phyloP scores from a whole-genome alignment of 1,284 basidiomycete genomes.

The Ceratobasidium sp. region DNA sequence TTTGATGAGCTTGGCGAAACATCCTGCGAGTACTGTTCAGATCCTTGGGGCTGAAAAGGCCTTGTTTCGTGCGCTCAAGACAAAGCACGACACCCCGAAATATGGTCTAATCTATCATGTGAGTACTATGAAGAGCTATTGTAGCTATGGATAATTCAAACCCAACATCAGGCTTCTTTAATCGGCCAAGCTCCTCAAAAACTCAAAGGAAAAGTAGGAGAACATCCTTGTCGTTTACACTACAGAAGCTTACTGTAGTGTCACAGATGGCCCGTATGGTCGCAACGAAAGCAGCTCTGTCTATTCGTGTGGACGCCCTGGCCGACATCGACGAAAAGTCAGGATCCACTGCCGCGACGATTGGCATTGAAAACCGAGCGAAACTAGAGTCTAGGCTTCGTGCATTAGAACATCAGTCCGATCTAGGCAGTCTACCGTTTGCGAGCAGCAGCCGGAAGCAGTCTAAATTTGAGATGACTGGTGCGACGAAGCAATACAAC shows the following conservation, averaged over 20 bases:
- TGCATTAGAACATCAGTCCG: constrained; percentile 82
- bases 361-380: constrained; percentile 91
- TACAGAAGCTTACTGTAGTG: background rate
- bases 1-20: constrained; percentile 91
- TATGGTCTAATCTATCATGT: constrained; percentile 98
- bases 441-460: constrained; percentile 70
- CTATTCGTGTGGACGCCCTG: constrained; percentile 95
- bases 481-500: constrained; percentile 82
- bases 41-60: constrained; percentile 99
- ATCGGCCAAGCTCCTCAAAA: constrained; percentile 98
- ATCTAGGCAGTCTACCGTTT: constrained; percentile 64
- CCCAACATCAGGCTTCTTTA: constrained; percentile 73
- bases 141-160: constrained; percentile 31
- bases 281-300: constrained; percentile 94
- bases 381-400: constrained; percentile 95
- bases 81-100: constrained; percentile 98
- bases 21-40: constrained; percentile 97
- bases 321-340: constrained; percentile 92
- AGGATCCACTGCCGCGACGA: constrained; percentile 76
- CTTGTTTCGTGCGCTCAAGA: constrained; percentile 96
- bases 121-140: constrained; percentile 49
- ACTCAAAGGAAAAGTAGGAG: constrained; percentile 90
- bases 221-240: constrained; percentile 15
- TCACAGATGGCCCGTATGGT: constrained; percentile 97
- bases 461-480: constrained; percentile 77